These are phyloP conservation scores for Camillea tinctor DNA, from an alignment of 2,329 filamentous ascomycete genomes.

Conservation along the genomic window DNA sequence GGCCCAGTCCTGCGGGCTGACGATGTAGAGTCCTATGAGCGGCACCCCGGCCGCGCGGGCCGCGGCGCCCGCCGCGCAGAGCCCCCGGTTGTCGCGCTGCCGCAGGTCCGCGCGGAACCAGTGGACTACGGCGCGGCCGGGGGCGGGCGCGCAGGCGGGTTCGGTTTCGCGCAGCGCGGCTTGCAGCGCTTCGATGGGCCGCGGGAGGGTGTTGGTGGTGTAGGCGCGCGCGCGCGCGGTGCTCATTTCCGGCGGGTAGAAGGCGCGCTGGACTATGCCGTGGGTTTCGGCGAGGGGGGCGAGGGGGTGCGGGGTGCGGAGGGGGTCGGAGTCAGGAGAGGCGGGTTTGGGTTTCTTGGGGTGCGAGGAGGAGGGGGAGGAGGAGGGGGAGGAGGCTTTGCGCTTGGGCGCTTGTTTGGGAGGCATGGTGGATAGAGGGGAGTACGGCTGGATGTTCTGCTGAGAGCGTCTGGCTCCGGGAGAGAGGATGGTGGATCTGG, in stretches of 20 bases:
- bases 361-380: not conserved
- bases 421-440: constrained; percentile 24
- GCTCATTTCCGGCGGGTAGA: constrained; percentile 84
- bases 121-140: constrained; percentile 66
- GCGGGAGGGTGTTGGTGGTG: constrained; percentile 63
- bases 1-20: constrained; percentile 81
- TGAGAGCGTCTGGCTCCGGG: not conserved
- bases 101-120: constrained; percentile 90
- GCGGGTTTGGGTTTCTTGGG: constrained; percentile 29
- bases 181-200: constrained; percentile 74
- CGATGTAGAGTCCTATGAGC: constrained; percentile 72
- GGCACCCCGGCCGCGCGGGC: constrained; percentile 69
- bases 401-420: constrained; percentile 28
- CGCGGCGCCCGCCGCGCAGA: constrained; percentile 64
- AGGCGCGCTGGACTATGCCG: constrained; percentile 69
- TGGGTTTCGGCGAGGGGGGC: constrained; percentile 46
- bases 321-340: constrained; percentile 28
- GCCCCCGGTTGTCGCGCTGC: constrained; percentile 67
- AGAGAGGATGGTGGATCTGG: not conserved
- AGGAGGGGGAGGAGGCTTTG: constrained; percentile 9
- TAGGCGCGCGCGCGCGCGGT: constrained; percentile 76
- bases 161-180: no score
- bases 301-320: constrained; percentile 47
- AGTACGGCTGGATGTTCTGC: not conserved
- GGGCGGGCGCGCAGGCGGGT: constrained; percentile 55